Evolutionary conservation across 2,329 filamentous ascomycete species (phyloP).

Genomic region (Aspergillus chevalieri): DNA sequence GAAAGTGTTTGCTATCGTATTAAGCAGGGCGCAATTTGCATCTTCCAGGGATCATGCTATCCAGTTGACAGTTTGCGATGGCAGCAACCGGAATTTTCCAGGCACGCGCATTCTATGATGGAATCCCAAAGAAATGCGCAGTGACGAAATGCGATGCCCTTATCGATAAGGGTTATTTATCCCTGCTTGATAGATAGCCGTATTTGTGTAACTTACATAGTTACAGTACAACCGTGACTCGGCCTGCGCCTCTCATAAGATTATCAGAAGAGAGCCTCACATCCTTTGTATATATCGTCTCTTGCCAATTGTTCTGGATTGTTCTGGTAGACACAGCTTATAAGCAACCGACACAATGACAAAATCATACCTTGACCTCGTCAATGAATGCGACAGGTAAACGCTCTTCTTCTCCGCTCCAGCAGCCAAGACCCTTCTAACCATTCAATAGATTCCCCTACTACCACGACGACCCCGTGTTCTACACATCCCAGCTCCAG

Average conservation of each 20-base stretch:
- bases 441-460: constrained; percentile 65
- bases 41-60: neutral
- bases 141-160: constrained; percentile 25
- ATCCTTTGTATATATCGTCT: neutral
- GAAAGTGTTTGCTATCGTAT: neutral
- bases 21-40: neutral
- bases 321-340: neutral
- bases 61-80: neutral
- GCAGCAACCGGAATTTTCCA: constrained; percentile 10
- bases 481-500: constrained; percentile 49
- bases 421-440: constrained; percentile 8
- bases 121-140: constrained; percentile 15
- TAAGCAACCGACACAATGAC: constrained; percentile 18
- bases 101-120: constrained; percentile 14
- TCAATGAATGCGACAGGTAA: constrained; percentile 53
- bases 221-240: too few relatives aligned
- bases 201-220: neutral
- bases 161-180: constrained; percentile 23
- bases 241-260: neutral
- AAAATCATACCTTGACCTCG: constrained; percentile 49
- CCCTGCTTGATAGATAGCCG: neutral
- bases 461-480: constrained; percentile 52
- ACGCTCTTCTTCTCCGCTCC: neutral
- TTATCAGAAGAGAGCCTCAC: neutral
- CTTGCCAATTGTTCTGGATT: neutral